Conservation (phyloP, 2,329 filamentous ascomycete species). For the Helotiales sp. region DNA sequence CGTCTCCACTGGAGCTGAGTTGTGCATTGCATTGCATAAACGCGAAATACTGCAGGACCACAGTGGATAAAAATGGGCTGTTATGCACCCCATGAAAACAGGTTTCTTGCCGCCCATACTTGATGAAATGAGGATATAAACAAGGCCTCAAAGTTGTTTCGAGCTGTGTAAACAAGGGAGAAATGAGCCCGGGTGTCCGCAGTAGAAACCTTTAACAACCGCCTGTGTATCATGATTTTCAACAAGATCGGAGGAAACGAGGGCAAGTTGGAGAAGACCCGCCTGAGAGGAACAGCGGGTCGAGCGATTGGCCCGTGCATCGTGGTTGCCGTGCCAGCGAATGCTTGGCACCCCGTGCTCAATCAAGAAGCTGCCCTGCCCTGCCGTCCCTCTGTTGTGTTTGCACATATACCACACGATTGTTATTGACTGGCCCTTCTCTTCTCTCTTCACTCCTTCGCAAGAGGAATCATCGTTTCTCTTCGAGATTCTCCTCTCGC, state of each 20-base stretch:
- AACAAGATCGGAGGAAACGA: not conserved
- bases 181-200: not conserved
- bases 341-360: no score
- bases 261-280: not conserved
- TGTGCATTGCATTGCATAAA: constrained; percentile 9
- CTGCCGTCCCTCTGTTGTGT: not conserved
- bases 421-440: not conserved
- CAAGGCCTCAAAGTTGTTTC: not conserved
- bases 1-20: not conserved
- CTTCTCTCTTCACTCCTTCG: not conserved
- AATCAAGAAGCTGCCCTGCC: not conserved
- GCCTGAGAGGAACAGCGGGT: not conserved
- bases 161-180: not conserved
- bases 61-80: not conserved
- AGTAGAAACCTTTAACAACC: not conserved
- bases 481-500: not conserved
- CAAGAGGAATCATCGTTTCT: not conserved
- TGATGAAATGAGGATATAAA: not conserved
- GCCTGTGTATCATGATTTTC: not conserved
- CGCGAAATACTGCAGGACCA: not conserved
- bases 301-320: not conserved
- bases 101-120: not conserved
- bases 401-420: not conserved
- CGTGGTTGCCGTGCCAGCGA: not conserved
- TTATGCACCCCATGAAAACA: constrained; percentile 1